A percentile compares a stretch with the other conserved stretches of the same genome.
phyloP scores from a whole-genome alignment of 1,284 basidiomycete genomes.

The Leucoagaricus sp. region DNA sequence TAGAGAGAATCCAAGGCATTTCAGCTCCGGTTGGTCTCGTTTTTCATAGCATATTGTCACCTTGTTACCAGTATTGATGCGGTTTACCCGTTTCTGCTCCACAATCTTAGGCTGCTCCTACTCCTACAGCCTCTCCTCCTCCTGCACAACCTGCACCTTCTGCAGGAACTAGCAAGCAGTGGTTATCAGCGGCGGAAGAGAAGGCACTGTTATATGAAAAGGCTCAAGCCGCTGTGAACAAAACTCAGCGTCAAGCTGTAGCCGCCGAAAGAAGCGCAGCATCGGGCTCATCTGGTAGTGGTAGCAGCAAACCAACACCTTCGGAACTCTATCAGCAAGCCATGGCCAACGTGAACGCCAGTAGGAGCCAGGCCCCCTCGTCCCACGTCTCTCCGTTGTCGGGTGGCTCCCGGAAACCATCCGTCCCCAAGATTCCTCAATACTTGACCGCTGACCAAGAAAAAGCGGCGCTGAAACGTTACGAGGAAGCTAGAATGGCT shows the following conservation, averaged over 20 bases:
- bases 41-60: not conserved
- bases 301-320: conserved; percentile 3
- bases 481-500: conserved; percentile 69
- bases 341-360: conserved; percentile 17
- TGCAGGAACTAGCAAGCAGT: conserved; percentile 29
- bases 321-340: conserved; percentile 19
- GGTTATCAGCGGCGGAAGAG: conserved; percentile 73
- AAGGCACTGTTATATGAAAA: conserved; percentile 67
- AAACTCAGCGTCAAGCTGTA: conserved; percentile 14
- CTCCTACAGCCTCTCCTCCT: conserved; percentile 23
- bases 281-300: conserved; percentile 7
- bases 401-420: conserved; percentile 17
- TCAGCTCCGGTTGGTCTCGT: conserved; percentile 36
- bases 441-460: conserved; percentile 50
- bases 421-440: conserved; percentile 31
- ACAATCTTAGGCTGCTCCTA: conserved; percentile 4
- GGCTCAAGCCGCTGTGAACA: conserved; percentile 59
- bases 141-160: not conserved
- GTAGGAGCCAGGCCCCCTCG: conserved; percentile 9
- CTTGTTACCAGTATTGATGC: not conserved
- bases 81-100: not conserved
- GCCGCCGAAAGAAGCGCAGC: conserved; percentile 18
- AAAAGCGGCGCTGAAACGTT: conserved; percentile 67
- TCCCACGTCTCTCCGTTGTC: conserved; percentile 13
- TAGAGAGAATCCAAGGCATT: conserved; percentile 55